phyloP scores from a whole-genome alignment of 148 eudicot genomes.

The Silene conica region DNA sequence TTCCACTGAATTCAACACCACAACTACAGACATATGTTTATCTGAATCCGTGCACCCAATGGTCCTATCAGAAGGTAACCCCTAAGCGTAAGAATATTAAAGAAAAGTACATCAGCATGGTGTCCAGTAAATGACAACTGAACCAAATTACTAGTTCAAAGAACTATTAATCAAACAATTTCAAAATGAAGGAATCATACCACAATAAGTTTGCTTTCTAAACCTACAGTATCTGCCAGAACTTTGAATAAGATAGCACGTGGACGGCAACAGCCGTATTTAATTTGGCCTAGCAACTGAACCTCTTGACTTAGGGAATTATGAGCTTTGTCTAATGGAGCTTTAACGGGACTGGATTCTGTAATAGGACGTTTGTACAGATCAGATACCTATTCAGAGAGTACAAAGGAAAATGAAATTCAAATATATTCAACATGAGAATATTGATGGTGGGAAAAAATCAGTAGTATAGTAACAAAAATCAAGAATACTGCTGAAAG shows the following conservation, averaged over 20 bases:
- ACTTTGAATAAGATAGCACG: conserved; percentile 96
- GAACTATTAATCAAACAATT: conserved; percentile 1
- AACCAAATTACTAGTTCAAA: background rate
- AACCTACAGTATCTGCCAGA: conserved; percentile 93
- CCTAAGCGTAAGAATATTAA: conserved; percentile 38
- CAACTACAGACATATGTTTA: conserved; percentile 93
- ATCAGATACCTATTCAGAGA: conserved; percentile 66
- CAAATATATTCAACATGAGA: background rate
- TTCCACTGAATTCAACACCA: conserved; percentile 83
- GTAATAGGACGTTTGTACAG: conserved; percentile 70
- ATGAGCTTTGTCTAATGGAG: conserved; percentile 57
- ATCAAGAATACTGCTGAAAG: no score
- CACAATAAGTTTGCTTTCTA: conserved; percentile 88
- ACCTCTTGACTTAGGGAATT: conserved; percentile 50
- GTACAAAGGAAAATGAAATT: background rate
- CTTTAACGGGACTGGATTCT: conserved; percentile 71
- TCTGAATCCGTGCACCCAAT: conserved; percentile 68
- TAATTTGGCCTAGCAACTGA: conserved; percentile 94
- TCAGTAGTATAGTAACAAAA: background rate
- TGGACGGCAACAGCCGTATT: conserved; percentile 92
- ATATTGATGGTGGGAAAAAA: background rate
- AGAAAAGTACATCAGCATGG: conserved; percentile 7
- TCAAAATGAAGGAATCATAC: conserved; percentile 41
- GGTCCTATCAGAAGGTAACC: conserved; percentile 78
- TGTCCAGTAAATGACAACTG: background rate